Evolutionary conservation across 2,329 filamentous ascomycete genomes (phyloP), one percentile per base, ranked within the genome.

Genomic region (Colletotrichum musae): DNA sequence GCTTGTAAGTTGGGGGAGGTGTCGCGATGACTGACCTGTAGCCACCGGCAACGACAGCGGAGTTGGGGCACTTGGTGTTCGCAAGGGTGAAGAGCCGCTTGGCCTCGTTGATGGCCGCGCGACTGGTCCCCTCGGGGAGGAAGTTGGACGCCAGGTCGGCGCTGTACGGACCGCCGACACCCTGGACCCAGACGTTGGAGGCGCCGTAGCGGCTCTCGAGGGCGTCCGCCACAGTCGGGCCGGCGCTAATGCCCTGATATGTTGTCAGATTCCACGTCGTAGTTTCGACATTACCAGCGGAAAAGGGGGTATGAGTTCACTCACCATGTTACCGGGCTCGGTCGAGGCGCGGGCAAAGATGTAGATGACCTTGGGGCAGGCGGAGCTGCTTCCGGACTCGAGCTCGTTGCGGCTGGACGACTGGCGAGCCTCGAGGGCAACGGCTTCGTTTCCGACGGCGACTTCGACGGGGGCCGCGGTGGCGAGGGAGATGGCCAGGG

Each of bases 1-100:
- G 1, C 28, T 9, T 32, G 6, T 9, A 32, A 32, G 28, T 32
- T 32, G 28, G 28, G 28, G 28, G 6, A 32, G 28, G 6, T 32
- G 28, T 2, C 10, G 6, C 7, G 6, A 32, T 32, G 28, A 32
- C 28, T 32, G 28, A 32, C 28, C 28, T 32, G 69, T 80, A 80
- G 6, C 78, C 84, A 51, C 80, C 84, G 2, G 82, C 80, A 1
- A 85, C 76, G 28, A 86, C 79, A 48, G 79, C 76, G 0, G 83
- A 77, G 21, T 80, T 73, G 9, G 84, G 84, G 62, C 84, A 86
- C 71, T 84, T 83, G 10, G 74, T 73, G 73, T 77, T 71, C 15
- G 84, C 83, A 24, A 80, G 62, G 3, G 77, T 73, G 73, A 85
- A 82, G 41, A 84, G 78, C 5, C 76, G 74, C 26, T 78, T 78